Evolutionary conservation across 2,329 filamentous ascomycete species (phyloP), one percentile per base, ranked within the genome.

Genomic region (Nemania bipapillata): DNA sequence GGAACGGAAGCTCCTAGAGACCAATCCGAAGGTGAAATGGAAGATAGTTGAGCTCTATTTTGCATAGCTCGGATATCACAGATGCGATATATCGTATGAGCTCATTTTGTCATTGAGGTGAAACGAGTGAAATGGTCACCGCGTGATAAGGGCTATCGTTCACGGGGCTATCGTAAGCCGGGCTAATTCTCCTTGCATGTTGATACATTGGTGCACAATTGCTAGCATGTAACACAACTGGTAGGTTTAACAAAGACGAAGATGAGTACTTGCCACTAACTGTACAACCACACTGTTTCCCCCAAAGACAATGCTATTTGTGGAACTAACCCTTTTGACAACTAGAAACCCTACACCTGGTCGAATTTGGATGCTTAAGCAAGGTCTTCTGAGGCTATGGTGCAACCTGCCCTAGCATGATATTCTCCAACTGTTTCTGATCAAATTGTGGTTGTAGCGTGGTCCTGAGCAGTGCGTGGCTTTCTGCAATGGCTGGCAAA

Each of bases 381-480:
- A 40, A 54, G 56, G n/a, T 45, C 47, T 42, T 40, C 22, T 60
- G 58, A 45, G 60, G 32, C 65, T 37, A 65, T 45, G 24, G 58
- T 66, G 45, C 55, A 50, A 40, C 37, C 40, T 55, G 55, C 11
- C 68, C 70, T 8, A 87, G 76, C 49, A 88, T 66, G 15, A 86
- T 82, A 47, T 80, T 79, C 63, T 87, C 86, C 64, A 86, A 85
- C 68, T 81, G 77, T 40, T 81, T 79, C 37, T 77, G 77, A 30
- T 81, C 81, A 26, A 89, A 75, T 66, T 85, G 81, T 52, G 80
- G 77, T 40, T 83, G 79, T 65, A 89, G 73, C 40, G 85, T 81
- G 15, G 81, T 81, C 72, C 84, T 84, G 60, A 89, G 73, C 3
- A 84, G 82, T 1, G 86, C 86, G 57, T 80, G 81, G 71, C 82